phyloP scores from a whole-genome alignment of 345 rosid genomes.

The Barbarea vulgaris region DNA sequence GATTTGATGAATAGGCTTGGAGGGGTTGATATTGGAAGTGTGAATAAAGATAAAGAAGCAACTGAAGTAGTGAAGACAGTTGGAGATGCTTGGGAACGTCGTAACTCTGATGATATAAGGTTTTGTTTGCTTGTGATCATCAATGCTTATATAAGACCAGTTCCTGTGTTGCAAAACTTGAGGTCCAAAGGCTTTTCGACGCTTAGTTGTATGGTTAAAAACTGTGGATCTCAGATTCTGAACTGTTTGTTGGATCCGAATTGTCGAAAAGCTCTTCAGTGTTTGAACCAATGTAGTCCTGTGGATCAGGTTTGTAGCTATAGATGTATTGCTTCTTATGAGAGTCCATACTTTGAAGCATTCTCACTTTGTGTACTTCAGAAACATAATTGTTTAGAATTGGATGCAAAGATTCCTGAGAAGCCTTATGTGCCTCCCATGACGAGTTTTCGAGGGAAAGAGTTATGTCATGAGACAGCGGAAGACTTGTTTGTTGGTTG shows the following conservation, averaged over 20 bases:
- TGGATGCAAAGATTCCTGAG: slow-evolving; percentile 79
- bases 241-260: slow-evolving; percentile 83
- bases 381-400: slow-evolving; percentile 80
- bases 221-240: slow-evolving; percentile 83
- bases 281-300: slow-evolving; percentile 88
- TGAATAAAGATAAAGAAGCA: slow-evolving; percentile 46
- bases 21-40: slow-evolving; percentile 48
- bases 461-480: slow-evolving; percentile 63
- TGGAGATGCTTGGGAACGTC: slow-evolving; percentile 83
- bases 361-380: slow-evolving; percentile 85
- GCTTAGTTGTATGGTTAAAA: slow-evolving; percentile 76
- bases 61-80: slow-evolving; percentile 61
- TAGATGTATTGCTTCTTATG: slow-evolving; percentile 92
- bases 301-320: slow-evolving; percentile 95
- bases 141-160: slow-evolving; percentile 84
- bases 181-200: slow-evolving; percentile 92
- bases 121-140: slow-evolving; percentile 79
- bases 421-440: slow-evolving; percentile 72
- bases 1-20: slow-evolving; percentile 61
- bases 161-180: slow-evolving; percentile 71
- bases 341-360: slow-evolving; percentile 80
- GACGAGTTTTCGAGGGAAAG: slow-evolving; percentile 62
- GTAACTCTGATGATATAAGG: slow-evolving; percentile 83
- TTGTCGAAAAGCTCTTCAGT: slow-evolving; percentile 90
- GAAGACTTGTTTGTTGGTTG: slow-evolving; percentile 95